Evolutionary conservation across 2,329 filamentous ascomycete genomes (phyloP).

Genomic region (Kalmusia sp.): DNA sequence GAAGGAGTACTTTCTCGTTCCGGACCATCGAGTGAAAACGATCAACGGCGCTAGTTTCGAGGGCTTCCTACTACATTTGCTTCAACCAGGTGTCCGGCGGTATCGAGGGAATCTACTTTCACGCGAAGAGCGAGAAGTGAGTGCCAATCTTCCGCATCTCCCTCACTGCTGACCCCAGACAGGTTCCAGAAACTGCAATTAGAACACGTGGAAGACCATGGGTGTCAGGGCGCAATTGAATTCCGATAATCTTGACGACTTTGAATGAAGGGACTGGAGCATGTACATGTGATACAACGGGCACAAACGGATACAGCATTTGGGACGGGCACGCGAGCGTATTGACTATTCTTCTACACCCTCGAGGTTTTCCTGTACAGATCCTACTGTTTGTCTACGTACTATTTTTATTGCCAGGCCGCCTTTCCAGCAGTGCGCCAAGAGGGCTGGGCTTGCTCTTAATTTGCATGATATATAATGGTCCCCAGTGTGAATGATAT

Average conservation of each 20-base stretch:
- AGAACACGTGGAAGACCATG: constrained; percentile 83
- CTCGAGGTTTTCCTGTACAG: constrained; percentile 34
- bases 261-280: constrained; percentile 23
- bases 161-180: constrained; percentile 24
- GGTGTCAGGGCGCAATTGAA: constrained; percentile 86
- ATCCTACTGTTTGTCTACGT: constrained; percentile 21
- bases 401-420: constrained; percentile 11
- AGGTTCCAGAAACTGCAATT: constrained; percentile 94
- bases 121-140: constrained; percentile 96
- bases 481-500: not conserved
- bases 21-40: constrained; percentile 88
- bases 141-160: constrained; percentile 45
- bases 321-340: constrained; percentile 31
- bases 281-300: constrained; percentile 19
- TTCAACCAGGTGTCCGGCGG: constrained; percentile 90
- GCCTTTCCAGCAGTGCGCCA: constrained; percentile 39
- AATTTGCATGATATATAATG: not conserved
- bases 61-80: constrained; percentile 98
- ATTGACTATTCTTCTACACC: constrained; percentile 14
- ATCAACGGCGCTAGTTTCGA: constrained; percentile 97
- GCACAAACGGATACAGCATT: constrained; percentile 35
- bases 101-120: constrained; percentile 95
- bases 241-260: constrained; percentile 69
- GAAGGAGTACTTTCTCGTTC: constrained; percentile 98
- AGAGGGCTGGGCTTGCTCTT: constrained; percentile 23